phyloP scores from a whole-genome alignment of 2,329 filamentous ascomycete genomes.

The Colletotrichum navitas region DNA sequence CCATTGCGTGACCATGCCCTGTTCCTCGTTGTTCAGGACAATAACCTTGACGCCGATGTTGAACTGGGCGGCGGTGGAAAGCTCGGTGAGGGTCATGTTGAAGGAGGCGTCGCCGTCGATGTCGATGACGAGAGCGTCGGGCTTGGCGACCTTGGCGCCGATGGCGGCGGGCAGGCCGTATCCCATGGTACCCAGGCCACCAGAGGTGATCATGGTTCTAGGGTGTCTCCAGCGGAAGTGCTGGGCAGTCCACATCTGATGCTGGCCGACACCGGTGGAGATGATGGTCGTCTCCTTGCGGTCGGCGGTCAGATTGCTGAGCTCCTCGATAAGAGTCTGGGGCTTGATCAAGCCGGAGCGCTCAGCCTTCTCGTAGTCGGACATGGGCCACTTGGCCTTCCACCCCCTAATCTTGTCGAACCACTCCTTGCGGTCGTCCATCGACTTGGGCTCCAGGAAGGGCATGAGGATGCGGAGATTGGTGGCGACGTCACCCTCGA shows the following conservation, averaged over 20 bases:
- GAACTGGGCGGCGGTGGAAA: slow-evolving; percentile 93
- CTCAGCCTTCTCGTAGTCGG: slow-evolving; percentile 82
- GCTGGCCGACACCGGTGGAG: slow-evolving; percentile 93
- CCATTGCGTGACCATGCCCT: slow-evolving; percentile 99
- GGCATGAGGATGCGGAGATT: slow-evolving; percentile 85
- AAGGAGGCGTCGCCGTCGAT: slow-evolving; percentile 99
- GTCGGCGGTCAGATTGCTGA: slow-evolving; percentile 84
- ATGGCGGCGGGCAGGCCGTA: slow-evolving; percentile 95
- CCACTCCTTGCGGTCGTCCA: slow-evolving; percentile 82
- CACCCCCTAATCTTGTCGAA: slow-evolving; percentile 89
- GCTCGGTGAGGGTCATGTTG: slow-evolving; percentile 97
- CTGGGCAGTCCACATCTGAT: slow-evolving; percentile 99
- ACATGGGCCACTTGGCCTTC: slow-evolving; percentile 92
- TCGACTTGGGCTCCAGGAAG: slow-evolving; percentile 71
- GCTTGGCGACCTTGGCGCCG: slow-evolving; percentile 86
- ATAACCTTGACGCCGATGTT: slow-evolving; percentile 97
- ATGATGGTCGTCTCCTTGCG: slow-evolving; percentile 90
- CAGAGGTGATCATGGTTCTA: slow-evolving; percentile 94
- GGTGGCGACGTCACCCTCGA: slow-evolving; percentile 89
- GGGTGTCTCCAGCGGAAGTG: slow-evolving; percentile 96
- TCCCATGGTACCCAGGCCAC: slow-evolving; percentile 91
- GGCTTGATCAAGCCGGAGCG: slow-evolving; percentile 89
- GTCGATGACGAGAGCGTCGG: slow-evolving; percentile 88
- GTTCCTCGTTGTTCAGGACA: slow-evolving; percentile 95
- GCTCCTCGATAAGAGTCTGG: slow-evolving; percentile 89